Percentiles rank a stretch among this genome's conserved stretches.
Evolutionary conservation across 2,329 filamentous ascomycete species (phyloP).

Genomic region (Beauveria scarabaeidicola): DNA sequence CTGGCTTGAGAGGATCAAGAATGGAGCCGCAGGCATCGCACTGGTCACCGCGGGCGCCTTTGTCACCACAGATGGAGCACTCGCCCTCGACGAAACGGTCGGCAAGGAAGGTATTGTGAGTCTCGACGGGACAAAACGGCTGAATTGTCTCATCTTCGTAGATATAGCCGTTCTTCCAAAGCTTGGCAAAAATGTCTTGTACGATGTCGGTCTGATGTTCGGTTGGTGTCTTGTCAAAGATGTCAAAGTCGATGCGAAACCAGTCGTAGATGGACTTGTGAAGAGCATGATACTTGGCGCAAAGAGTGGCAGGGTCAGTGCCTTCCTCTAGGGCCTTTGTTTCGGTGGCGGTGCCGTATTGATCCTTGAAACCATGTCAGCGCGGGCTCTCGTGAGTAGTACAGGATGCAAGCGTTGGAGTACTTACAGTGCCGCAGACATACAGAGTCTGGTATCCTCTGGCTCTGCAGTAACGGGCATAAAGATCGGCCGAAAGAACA

Average conservation of each 20-base stretch:
- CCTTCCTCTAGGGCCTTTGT: constrained; percentile 89
- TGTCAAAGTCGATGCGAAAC: constrained; percentile 92
- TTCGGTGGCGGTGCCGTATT: constrained; percentile 94
- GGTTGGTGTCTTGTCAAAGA: constrained; percentile 90
- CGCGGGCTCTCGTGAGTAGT: neutral
- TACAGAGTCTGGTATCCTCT: constrained; percentile 73
- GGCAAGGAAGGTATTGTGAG: constrained; percentile 69
- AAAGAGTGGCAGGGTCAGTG: constrained; percentile 72
- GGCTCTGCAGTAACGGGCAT: constrained; percentile 70
- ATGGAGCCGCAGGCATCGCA: constrained; percentile 68
- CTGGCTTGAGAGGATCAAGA: constrained; percentile 58
- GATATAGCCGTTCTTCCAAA: constrained; percentile 83
- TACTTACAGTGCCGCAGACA: constrained; percentile 58
- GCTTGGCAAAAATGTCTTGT: constrained; percentile 78
- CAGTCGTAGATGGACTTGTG: constrained; percentile 90
- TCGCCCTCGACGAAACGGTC: constrained; percentile 78
- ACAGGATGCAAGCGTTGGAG: neutral
- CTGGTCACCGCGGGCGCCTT: constrained; percentile 64
- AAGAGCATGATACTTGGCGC: constrained; percentile 84
- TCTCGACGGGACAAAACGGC: constrained; percentile 67
- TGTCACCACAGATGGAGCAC: constrained; percentile 65
- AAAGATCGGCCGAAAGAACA: constrained; percentile 84
- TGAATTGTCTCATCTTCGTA: constrained; percentile 82
- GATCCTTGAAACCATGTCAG: constrained; percentile 43
- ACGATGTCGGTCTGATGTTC: constrained; percentile 84